Evolutionary conservation across 1,139 yeast species (phyloP).

Genomic region (Spencermartinsiella ligniputridi): DNA sequence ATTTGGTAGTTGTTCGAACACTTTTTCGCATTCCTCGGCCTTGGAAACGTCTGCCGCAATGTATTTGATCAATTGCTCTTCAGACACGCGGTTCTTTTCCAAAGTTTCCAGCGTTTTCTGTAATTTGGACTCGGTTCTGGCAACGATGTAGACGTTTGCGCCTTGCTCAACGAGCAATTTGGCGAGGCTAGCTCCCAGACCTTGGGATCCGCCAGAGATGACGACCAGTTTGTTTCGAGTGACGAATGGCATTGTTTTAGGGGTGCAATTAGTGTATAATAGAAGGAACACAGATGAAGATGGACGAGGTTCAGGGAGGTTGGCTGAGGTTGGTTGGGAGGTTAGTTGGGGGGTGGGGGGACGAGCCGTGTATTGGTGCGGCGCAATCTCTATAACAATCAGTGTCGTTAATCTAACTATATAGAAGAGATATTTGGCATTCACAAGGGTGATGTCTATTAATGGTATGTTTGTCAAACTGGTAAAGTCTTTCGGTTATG

Average conservation of each 20-base stretch:
- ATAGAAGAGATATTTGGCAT: no score
- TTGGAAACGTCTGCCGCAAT: conserved; percentile 63
- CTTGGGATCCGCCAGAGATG: conserved; percentile 95
- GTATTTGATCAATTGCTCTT: conserved; percentile 41
- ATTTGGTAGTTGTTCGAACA: conserved; percentile 34
- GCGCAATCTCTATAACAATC: no score
- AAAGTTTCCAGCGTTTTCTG: conserved; percentile 46
- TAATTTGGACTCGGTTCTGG: conserved; percentile 64
- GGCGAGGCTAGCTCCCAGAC: conserved; percentile 82
- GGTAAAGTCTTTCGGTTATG: no score
- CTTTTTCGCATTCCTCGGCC: conserved; percentile 46
- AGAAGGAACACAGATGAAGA: no score
- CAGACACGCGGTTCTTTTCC: conserved; percentile 25
- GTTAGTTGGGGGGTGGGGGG: no score
- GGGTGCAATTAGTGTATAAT: no score
- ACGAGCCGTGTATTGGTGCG: no score
- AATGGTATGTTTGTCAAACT: no score
- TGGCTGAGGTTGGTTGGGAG: no score
- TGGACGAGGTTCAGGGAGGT: no score
- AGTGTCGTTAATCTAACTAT: no score
- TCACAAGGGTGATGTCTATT: no score
- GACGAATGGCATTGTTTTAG: conserved; percentile 11
- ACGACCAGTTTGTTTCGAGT: conserved; percentile 48
- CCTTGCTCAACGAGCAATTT: conserved; percentile 49
- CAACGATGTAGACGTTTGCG: conserved; percentile 67